A percentile compares a stretch with the other conserved stretches of the same genome.
Evolutionary conservation across 225 moss, liverwort and hornwort genomes (phyloP).

Genomic region (Pleurozium schreberi): DNA sequence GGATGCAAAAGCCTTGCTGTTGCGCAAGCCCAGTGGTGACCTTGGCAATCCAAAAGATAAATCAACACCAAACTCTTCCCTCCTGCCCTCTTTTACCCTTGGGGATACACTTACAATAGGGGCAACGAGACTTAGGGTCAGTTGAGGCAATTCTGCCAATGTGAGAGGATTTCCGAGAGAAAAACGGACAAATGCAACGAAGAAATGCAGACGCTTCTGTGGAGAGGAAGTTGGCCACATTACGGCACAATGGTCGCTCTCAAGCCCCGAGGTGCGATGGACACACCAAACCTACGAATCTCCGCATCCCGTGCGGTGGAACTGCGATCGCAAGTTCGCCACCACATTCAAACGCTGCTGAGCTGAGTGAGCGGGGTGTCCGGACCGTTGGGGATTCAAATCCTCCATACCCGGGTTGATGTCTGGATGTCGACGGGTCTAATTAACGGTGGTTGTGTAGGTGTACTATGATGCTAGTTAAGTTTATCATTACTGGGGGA

Average conservation of each 20-base stretch:
- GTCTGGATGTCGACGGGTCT: neutral
- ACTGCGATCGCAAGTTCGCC: neutral
- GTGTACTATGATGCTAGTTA: too few relatives aligned
- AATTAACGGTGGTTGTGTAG: too few relatives aligned
- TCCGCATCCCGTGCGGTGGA: neutral
- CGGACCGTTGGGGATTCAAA: neutral
- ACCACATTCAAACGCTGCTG: neutral
- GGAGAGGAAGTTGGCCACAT: neutral
- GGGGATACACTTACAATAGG: slow-evolving; percentile 63
- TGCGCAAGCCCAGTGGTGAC: slow-evolving; percentile 13
- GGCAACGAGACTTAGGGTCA: slow-evolving; percentile 34
- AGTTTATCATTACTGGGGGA: too few relatives aligned
- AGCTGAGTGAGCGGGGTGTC: neutral
- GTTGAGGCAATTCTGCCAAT: neutral
- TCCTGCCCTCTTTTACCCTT: slow-evolving; percentile 31
- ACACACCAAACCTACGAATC: neutral
- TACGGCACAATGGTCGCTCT: neutral
- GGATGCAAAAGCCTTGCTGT: slow-evolving; percentile 41
- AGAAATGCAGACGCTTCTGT: neutral
- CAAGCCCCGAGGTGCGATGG: neutral
- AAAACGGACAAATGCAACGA: neutral
- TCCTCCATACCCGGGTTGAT: neutral
- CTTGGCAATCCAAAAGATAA: slow-evolving; percentile 1
- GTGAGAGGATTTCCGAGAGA: too few relatives aligned
- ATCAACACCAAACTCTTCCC: slow-evolving; percentile 1